phyloP scores from a whole-genome alignment of 441 rosid species.

The Jatropha podagrica region DNA sequence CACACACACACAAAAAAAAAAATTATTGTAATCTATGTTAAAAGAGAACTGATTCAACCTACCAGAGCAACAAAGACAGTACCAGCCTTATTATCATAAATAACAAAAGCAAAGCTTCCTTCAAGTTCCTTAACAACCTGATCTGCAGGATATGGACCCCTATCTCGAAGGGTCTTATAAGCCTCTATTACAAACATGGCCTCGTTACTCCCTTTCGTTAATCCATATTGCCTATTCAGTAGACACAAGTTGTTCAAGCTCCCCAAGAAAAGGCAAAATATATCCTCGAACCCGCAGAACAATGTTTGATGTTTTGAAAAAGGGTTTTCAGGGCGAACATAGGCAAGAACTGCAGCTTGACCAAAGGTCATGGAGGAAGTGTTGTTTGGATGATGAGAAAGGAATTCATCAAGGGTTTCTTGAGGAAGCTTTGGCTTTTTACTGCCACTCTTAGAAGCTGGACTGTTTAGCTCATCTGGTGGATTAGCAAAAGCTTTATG shows the following conservation, averaged over 20 bases:
- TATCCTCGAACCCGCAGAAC: conserved; percentile 72
- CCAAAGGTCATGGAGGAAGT: conserved; percentile 66
- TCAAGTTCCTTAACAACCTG: conserved; percentile 88
- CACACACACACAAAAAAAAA: too few relatives aligned
- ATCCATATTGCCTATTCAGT: conserved; percentile 74
- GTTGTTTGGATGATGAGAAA: conserved; percentile 46
- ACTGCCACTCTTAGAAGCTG: conserved; percentile 52
- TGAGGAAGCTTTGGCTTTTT: conserved; percentile 60
- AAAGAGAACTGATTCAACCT: not conserved
- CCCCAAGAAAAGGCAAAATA: conserved; percentile 82
- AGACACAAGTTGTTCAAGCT: conserved; percentile 65
- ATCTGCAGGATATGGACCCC: conserved; percentile 95
- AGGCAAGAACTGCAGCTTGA: conserved; percentile 64
- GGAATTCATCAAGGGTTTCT: conserved; percentile 58
- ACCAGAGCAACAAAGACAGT: conserved; percentile 74
- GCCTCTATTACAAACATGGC: conserved; percentile 86
- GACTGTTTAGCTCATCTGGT: conserved; percentile 84
- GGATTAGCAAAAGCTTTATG: conserved; percentile 69
- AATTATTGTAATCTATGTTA: too few relatives aligned
- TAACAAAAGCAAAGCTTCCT: conserved; percentile 78
- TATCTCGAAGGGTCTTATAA: conserved; percentile 79
- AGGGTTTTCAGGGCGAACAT: conserved; percentile 41
- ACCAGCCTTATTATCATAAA: conserved; percentile 69
- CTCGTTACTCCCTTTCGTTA: conserved; percentile 64
- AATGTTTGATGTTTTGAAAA: conserved; percentile 46